Evolutionary conservation across 2,329 filamentous ascomycete species (phyloP), one percentile per base, ranked within the genome.

Genomic region (Apiospora koreana): DNA sequence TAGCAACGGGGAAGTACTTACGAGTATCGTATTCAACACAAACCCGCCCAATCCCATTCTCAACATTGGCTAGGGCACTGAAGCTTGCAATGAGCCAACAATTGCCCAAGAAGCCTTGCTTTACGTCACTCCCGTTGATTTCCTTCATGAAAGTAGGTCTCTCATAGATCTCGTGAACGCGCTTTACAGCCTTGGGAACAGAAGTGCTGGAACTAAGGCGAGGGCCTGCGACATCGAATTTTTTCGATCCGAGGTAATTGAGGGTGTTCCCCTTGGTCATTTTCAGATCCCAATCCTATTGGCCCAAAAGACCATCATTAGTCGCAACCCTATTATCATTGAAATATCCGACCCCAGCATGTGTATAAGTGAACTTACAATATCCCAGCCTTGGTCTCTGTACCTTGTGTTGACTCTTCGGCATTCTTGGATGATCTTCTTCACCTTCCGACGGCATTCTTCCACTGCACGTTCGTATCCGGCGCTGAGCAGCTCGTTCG

Each of bases 51-150:
- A 97, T 90, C 18, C 93, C 85, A 1, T 87, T 89, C 65, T 91
- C 84, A 71, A 93, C 92, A 72, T 93, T 94, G 42, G 91, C 91
- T 74, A 97, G 85, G 0, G 93, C 93, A 42, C 91, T 94, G 38
- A 97, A 81, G 28, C 92, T 92, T 8, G 93, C 92, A 81, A 96
- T 91, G 68, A 94, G 88, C 93, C 93, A 95, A 82, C 93, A 96
- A 77, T 95, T 89, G n/a, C 93, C 93, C 46, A 92, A 87, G 50
- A 86, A 87, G 2, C 93, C 93, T 76, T 96, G 93, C 76, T 93
- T 92, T 71, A 95, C 89, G 78, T 96, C 93, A 70, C 90, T 89
- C 16, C 91, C 90, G 74, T 90, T 89, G 70, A 93, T 84, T 67
- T 89, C 90, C 67, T 83, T 80, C 81, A 89, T 82, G 77, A 95